Base-by-base conservation (phyloP, 2,329 filamentous ascomycete genomes). In the Fusarium devonianum region DNA sequence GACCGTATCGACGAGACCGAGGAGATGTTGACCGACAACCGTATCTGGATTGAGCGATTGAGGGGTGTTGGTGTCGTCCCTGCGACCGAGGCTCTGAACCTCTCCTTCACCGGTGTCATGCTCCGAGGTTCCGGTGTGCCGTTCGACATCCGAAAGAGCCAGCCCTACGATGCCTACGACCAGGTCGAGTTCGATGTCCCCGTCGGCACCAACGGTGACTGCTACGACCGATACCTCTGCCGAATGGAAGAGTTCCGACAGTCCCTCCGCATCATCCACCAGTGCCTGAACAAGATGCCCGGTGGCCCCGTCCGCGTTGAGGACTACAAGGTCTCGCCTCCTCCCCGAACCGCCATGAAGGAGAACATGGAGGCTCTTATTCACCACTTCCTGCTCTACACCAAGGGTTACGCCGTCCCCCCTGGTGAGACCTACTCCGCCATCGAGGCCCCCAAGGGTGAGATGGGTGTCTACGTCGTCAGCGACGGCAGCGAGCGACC, bases 331-430 rank as follows among this genome's bases (percentile, higher is more conserved):
- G 85, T 99, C 68, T 89, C 90, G 3, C 94, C 94, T 16, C 94
- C 94, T 56, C 95, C 94, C n/a, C 87, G 94, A 69, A 82, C 90
- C 33, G 94, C 94, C 69, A 99, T 99, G 94, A 99, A 99, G 84
- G 94, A 99, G 85, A 99, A 99, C 81, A 99, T 99, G 95, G 94
- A 99, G 79, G 92, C 94, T 28, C 84, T 99, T 32, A 99, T 99
- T 71, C 94, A 99, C 79, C 94, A 99, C 81, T 99, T 99, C 83
- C 78, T 99, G 62, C 86, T 99, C 43, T 99, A 93, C 81, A 97
- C 92, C 74, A 99, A 99, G 84, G 94, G 94, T 51, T 99, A 99
- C 76, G 84, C 91, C 33, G 94, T 99, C 4, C 94, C 94, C 32
- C 94, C 95, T 7, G 95, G 94, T 57, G 94, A 99, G 81, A 99